Evolutionary conservation across 345 rosid genomes (phyloP).

Genomic region (Melastoma malabathricum): DNA sequence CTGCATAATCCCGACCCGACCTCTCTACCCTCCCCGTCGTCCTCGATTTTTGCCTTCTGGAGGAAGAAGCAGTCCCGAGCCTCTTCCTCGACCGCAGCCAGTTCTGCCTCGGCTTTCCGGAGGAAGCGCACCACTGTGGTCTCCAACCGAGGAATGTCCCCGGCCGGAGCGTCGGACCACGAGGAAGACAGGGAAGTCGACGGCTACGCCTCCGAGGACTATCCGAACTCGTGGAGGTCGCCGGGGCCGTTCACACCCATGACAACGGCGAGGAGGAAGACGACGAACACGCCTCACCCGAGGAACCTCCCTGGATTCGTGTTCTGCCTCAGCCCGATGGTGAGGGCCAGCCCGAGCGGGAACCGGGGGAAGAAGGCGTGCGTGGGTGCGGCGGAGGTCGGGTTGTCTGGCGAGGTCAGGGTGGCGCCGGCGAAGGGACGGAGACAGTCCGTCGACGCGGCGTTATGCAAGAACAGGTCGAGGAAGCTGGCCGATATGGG

Average conservation of each 20-base stretch:
- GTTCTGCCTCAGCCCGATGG: conserved; percentile 82
- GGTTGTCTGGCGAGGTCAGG: conserved; percentile 35
- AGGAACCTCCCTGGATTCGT: conserved; percentile 41
- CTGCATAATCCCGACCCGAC: too few relatives aligned
- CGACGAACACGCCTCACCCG: conserved; percentile 16
- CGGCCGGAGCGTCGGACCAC: conserved; percentile 21
- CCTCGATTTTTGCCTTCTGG: conserved; percentile 2
- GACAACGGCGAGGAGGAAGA: conserved; percentile 19
- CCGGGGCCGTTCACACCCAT: conserved; percentile 15
- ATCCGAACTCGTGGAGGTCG: conserved; percentile 25
- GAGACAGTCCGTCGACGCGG: conserved; percentile 56
- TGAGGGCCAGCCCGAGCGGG: conserved; percentile 70
- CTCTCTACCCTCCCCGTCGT: too few relatives aligned
- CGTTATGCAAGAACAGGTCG: conserved; percentile 63
- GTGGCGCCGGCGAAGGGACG: conserved; percentile 30
- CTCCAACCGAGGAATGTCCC: conserved; percentile 73
- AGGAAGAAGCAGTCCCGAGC: conserved; percentile 26
- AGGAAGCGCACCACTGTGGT: conserved; percentile 19
- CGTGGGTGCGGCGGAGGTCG: conserved; percentile 33
- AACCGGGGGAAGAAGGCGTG: conserved; percentile 43
- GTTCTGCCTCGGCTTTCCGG: conserved; percentile 5
- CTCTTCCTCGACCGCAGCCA: conserved; percentile 20
- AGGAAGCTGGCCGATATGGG: conserved; percentile 90
- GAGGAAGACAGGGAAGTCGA: conserved; percentile 23
- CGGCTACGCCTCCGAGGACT: conserved; percentile 26